Evolutionary conservation across 2,329 filamentous ascomycete species (phyloP).

Genomic region (Penicillium nordicum): DNA sequence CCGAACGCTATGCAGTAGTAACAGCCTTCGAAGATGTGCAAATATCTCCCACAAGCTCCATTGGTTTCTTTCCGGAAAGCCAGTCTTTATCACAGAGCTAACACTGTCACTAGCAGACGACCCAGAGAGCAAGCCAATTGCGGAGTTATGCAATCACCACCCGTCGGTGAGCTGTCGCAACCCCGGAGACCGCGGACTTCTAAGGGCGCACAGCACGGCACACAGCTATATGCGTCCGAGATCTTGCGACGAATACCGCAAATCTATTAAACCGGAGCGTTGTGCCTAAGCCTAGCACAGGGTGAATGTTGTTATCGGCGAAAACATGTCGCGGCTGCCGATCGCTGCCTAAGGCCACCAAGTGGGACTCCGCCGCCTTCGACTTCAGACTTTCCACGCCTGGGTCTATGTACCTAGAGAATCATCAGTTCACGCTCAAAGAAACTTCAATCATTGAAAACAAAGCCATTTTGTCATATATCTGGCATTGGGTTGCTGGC

Average conservation of each 20-base stretch:
- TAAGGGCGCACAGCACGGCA: not conserved
- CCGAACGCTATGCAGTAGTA: not conserved
- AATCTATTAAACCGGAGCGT: not conserved
- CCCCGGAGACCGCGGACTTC: not conserved
- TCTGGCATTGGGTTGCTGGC: not conserved
- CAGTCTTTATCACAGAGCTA: not conserved
- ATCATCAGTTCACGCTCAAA: not conserved
- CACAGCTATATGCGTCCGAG: not conserved
- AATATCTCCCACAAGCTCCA: not conserved
- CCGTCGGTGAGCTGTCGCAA: not conserved
- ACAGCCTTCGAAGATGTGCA: not conserved
- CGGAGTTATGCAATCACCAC: not conserved
- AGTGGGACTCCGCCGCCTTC: slow-evolving; percentile 4
- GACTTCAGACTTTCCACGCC: not conserved
- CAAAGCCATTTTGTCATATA: not conserved
- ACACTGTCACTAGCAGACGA: not conserved
- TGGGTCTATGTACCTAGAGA: not conserved
- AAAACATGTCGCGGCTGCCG: slow-evolving; percentile 11
- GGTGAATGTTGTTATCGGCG: slow-evolving; percentile 7
- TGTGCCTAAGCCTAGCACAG: not conserved
- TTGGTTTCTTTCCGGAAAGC: not conserved
- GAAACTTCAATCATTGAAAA: not conserved
- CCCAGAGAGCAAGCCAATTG: not conserved
- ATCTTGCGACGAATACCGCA: not conserved
- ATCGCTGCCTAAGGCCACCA: slow-evolving; percentile 1